These are phyloP conservation scores for Cladophialophora immunda DNA, from an alignment of 2,329 filamentous ascomycete genomes.

Conservation along the genomic window DNA sequence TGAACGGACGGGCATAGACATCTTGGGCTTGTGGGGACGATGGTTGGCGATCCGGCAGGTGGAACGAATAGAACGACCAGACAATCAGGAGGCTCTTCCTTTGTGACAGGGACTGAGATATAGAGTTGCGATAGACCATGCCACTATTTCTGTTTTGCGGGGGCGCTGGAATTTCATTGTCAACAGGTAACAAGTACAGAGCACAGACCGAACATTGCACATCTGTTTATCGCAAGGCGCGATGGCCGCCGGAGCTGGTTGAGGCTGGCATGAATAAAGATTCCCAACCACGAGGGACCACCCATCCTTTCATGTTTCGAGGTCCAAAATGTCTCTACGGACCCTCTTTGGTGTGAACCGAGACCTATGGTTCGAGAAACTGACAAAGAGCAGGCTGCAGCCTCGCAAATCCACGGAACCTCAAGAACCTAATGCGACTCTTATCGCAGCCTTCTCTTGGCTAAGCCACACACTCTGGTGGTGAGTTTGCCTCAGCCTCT, in stretches of 20 bases:
- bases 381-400: too few relatives aligned
- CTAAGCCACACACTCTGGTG: too few relatives aligned
- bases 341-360: too few relatives aligned
- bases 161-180: not conserved
- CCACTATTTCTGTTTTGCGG: not conserved
- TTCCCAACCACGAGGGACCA: too few relatives aligned
- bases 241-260: not conserved
- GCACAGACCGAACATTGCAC: not conserved
- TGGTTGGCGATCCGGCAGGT: not conserved
- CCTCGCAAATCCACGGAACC: too few relatives aligned
- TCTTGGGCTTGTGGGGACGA: not conserved
- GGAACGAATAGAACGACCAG: not conserved
- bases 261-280: not conserved
- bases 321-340: too few relatives aligned
- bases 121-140: not conserved
- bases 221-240: not conserved
- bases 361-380: too few relatives aligned
- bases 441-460: too few relatives aligned
- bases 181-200: not conserved
- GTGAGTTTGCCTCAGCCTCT: too few relatives aligned
- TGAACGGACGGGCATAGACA: too few relatives aligned
- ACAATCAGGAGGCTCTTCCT: not conserved
- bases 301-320: too few relatives aligned
- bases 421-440: too few relatives aligned
- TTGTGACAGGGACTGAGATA: not conserved